Percentiles rank a stretch among this genome's conserved stretches.
These are phyloP conservation scores for Cyberlindnera suaveolens DNA, from an alignment of 805 yeast genomes.

Conservation along the genomic window DNA sequence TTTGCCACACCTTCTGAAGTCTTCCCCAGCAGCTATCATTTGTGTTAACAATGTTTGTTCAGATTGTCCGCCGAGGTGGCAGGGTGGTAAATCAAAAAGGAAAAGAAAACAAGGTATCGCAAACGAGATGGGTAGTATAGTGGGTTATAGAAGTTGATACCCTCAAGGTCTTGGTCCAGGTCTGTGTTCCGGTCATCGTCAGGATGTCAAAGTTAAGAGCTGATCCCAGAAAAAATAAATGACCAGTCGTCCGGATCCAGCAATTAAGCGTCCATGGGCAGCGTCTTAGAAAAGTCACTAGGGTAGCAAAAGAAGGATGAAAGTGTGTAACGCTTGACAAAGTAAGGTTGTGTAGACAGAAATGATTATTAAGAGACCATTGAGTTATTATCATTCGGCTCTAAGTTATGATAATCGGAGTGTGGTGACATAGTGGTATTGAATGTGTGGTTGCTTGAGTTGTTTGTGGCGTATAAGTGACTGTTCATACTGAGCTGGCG, in stretches of 20 bases:
- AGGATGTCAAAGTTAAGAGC: not conserved
- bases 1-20: constrained; percentile 48
- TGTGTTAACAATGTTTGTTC: constrained; percentile 1
- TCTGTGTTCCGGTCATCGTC: constrained; percentile 4
- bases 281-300: too few relatives aligned
- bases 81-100: not conserved
- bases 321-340: too few relatives aligned
- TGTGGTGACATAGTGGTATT: constrained; percentile 9
- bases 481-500: constrained; percentile 17
- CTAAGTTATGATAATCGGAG: not conserved
- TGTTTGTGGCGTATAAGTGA: constrained; percentile 12
- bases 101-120: constrained; percentile 6
- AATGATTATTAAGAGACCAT: not conserved
- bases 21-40: constrained; percentile 38
- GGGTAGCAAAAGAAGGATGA: too few relatives aligned
- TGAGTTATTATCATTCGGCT: not conserved
- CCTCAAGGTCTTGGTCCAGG: constrained; percentile 8
- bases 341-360: too few relatives aligned
- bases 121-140: constrained; percentile 21
- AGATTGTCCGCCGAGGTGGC: not conserved
- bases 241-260: too few relatives aligned
- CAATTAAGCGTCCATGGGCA: too few relatives aligned
- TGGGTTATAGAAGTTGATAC: constrained; percentile 18
- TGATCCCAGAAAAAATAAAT: too few relatives aligned
- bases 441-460: constrained; percentile 15